Conservation (phyloP, 1,284 basidiomycete genomes). For the Ustilago shanxiensis region DNA sequence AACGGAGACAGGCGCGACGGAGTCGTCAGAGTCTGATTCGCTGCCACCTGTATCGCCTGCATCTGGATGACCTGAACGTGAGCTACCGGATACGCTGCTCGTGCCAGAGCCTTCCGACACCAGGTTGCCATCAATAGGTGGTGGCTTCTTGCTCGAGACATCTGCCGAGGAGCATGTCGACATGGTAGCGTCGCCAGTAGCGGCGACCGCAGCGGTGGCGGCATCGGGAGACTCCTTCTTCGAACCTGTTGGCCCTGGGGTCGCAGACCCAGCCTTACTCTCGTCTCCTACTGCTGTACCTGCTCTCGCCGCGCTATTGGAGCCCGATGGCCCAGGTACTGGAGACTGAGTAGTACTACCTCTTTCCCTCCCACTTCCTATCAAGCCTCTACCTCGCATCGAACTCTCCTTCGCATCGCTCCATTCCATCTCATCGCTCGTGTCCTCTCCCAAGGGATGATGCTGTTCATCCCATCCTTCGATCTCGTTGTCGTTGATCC, state of each 20-base stretch:
- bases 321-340: constrained; percentile 4
- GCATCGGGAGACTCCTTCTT: constrained; percentile 9
- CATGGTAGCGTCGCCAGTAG: neutral
- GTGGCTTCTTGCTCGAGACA: constrained; percentile 1
- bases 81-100: constrained; percentile 39
- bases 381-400: constrained; percentile 22
- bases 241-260: neutral
- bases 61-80: constrained; percentile 25
- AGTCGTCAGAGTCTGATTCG: constrained; percentile 34
- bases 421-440: constrained; percentile 59
- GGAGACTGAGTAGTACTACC: constrained; percentile 26
- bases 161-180: neutral
- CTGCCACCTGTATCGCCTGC: constrained; percentile 30
- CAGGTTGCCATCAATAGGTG: neutral
- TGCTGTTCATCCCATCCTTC: constrained; percentile 52
- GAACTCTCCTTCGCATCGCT: constrained; percentile 52
- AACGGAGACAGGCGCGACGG: constrained; percentile 5
- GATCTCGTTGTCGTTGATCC: constrained; percentile 49
- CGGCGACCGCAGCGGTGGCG: neutral
- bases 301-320: neutral
- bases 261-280: constrained; percentile 17
- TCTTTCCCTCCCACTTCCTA: constrained; percentile 15
- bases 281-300: neutral
- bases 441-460: constrained; percentile 55
- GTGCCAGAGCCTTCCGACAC: constrained; percentile 30